Evolutionary conservation across 441 rosid species (phyloP).

Genomic region (Adansonia gregorii): DNA sequence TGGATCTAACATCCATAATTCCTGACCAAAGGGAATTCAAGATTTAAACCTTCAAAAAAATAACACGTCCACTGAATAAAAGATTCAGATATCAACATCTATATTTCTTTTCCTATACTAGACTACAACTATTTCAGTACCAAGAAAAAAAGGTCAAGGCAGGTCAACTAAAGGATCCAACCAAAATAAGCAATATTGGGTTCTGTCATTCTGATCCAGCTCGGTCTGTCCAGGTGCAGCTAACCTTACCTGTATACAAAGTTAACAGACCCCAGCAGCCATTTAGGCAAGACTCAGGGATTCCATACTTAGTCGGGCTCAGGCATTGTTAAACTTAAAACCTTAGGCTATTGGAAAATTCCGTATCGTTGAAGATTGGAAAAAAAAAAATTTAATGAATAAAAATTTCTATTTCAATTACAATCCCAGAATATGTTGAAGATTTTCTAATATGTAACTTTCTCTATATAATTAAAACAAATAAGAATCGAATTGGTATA

Average conservation of each 20-base stretch:
- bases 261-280: background rate
- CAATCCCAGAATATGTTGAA: background rate
- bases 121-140: too few species aligned
- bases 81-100: too few species aligned
- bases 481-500: background rate
- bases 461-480: background rate
- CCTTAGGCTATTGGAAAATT: background rate
- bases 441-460: background rate
- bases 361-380: background rate
- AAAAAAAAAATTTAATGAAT: background rate
- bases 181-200: background rate
- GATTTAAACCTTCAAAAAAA: too few species aligned
- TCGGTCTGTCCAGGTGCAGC: too few species aligned
- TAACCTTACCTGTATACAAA: too few species aligned
- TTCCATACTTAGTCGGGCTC: background rate
- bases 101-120: too few species aligned
- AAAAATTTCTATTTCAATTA: background rate
- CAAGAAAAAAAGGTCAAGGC: slow-evolving; percentile 41
- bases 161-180: slow-evolving; percentile 68
- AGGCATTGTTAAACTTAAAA: background rate
- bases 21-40: too few species aligned
- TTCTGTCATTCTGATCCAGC: too few species aligned
- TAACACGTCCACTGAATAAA: too few species aligned
- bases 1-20: too few species aligned
- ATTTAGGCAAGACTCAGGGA: background rate